Percentiles rank a stretch among this genome's conserved stretches.
phyloP scores from a whole-genome alignment of 179 eudicot species.

The Beta macrorhiza region DNA sequence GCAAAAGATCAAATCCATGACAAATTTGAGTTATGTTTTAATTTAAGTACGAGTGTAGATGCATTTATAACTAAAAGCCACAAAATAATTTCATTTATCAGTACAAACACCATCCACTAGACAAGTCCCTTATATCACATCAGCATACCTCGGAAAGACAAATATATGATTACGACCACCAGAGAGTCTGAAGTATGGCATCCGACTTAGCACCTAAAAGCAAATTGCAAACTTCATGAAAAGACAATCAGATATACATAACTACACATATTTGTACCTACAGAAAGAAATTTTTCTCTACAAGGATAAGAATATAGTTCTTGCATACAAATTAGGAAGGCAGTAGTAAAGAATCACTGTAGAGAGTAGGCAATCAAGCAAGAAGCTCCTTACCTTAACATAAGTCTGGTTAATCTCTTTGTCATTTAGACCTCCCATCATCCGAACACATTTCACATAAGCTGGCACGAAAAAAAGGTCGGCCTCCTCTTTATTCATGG shows the following conservation, averaged over 20 bases:
- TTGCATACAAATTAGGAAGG: neutral
- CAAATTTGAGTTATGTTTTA: too few relatives aligned
- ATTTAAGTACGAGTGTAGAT: neutral
- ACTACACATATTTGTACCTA: conserved; percentile 10
- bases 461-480: conserved; percentile 89
- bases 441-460: conserved; percentile 85
- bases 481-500: conserved; percentile 70
- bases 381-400: conserved; percentile 55
- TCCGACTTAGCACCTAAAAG: conserved; percentile 88
- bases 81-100: neutral
- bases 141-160: conserved; percentile 81
- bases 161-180: conserved; percentile 92
- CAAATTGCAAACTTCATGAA: conserved; percentile 33
- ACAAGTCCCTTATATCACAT: neutral
- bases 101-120: neutral
- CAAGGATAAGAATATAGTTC: neutral
- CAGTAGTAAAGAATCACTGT: neutral
- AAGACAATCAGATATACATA: conserved; percentile 12
- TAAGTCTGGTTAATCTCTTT: conserved; percentile 87
- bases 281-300: conserved; percentile 7
- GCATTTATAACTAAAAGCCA: neutral
- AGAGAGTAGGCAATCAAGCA: neutral
- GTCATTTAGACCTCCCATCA: conserved; percentile 90
- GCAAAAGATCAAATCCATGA: neutral
- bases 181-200: conserved; percentile 91